Conservation (phyloP, 768 basidiomycete species). For the Leccinellum luteum region DNA sequence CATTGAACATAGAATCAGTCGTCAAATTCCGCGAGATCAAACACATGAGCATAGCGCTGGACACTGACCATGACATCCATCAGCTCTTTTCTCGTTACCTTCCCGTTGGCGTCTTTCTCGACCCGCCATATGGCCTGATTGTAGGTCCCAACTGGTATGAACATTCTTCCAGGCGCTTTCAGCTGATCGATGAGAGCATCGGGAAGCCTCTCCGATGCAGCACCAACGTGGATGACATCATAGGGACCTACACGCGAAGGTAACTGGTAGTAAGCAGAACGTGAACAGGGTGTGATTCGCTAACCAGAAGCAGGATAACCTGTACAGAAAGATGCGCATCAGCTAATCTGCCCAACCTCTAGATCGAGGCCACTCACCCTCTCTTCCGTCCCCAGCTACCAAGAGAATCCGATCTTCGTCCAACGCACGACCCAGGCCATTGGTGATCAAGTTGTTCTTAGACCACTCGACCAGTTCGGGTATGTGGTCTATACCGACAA, state of each 20-base stretch:
- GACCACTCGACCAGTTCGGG: slow-evolving; percentile 71
- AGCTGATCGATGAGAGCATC: slow-evolving; percentile 74
- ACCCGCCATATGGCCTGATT: slow-evolving; percentile 67
- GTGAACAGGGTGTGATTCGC: slow-evolving; percentile 1
- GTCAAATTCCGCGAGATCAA: slow-evolving; percentile 12
- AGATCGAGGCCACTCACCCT: slow-evolving; percentile 42
- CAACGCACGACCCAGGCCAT: slow-evolving; percentile 57
- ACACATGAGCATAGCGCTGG: slow-evolving; percentile 1
- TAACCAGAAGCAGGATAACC: slow-evolving; percentile 37
- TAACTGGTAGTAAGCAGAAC: not conserved
- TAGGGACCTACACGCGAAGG: slow-evolving; percentile 53
- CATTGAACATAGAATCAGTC: slow-evolving; percentile 5
- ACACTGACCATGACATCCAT: slow-evolving; percentile 78
- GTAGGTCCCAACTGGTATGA: slow-evolving; percentile 81
- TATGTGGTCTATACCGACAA: slow-evolving; percentile 93
- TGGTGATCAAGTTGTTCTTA: slow-evolving; percentile 60
- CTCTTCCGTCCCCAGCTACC: slow-evolving; percentile 75
- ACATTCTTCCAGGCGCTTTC: slow-evolving; percentile 76
- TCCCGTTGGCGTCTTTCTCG: slow-evolving; percentile 73
- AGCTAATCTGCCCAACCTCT: not conserved
- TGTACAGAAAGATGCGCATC: slow-evolving; percentile 8
- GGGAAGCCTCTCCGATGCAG: slow-evolving; percentile 79
- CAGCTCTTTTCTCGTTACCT: slow-evolving; percentile 57
- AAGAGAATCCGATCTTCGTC: slow-evolving; percentile 58
- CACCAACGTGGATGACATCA: slow-evolving; percentile 91